phyloP scores from a whole-genome alignment of 2,329 filamentous ascomycete species.

The Neopestalotiopsis sp. region DNA sequence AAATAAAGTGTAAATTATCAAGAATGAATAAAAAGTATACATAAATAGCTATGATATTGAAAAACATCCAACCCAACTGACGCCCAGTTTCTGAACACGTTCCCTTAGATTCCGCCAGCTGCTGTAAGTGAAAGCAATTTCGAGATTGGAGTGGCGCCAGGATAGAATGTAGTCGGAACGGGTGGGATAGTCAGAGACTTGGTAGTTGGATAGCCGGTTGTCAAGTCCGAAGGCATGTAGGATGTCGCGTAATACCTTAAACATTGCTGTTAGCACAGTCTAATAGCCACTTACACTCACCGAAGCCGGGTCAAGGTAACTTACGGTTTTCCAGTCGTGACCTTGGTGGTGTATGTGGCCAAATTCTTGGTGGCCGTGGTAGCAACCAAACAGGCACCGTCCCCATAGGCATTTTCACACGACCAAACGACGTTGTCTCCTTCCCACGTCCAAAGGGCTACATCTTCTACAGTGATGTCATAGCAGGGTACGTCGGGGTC shows the following conservation, averaged over 20 bases:
- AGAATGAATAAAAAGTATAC: too few relatives aligned
- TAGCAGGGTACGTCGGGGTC: neutral
- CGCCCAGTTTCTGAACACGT: too few relatives aligned
- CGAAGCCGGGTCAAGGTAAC: neutral
- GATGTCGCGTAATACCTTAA: neutral
- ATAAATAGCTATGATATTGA: too few relatives aligned
- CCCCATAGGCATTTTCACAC: neutral
- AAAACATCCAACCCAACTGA: too few relatives aligned
- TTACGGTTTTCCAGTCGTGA: neutral
- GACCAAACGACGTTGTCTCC: neutral
- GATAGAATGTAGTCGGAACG: neutral
- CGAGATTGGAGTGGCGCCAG: neutral
- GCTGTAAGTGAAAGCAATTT: neutral
- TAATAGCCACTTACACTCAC: too few relatives aligned
- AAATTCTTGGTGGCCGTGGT: neutral
- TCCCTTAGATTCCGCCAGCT: neutral
- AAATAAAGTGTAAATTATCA: too few relatives aligned
- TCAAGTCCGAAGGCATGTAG: constrained; percentile 4
- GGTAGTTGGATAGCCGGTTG: neutral
- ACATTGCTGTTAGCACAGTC: too few relatives aligned
- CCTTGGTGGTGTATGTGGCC: neutral
- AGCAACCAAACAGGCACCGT: neutral
- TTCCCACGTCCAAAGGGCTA: neutral
- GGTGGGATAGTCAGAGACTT: neutral
- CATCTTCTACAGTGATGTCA: constrained; percentile 1